A percentile compares a stretch with the other conserved stretches of the same genome.
Evolutionary conservation across 208 protist genomes (phyloP).

Genomic region (Crithidia bombi): DNA sequence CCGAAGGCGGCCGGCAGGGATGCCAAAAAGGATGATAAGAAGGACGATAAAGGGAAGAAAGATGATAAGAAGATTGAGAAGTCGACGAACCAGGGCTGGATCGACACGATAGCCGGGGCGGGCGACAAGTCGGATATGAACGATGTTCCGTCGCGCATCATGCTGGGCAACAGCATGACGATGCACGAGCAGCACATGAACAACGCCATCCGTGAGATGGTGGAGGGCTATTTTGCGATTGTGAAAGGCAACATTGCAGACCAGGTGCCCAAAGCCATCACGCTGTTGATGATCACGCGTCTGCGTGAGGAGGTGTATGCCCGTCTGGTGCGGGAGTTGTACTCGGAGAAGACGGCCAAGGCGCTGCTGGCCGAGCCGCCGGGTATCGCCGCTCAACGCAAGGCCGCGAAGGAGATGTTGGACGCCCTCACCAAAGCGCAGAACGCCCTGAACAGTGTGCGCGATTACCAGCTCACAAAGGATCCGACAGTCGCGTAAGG

Average conservation of each 20-base stretch:
- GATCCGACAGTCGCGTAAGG: neutral
- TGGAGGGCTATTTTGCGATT: conserved; percentile 93
- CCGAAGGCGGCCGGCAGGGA: conserved; percentile 22
- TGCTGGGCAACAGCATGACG: conserved; percentile 79
- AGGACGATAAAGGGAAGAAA: conserved; percentile 23
- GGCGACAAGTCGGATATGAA: conserved; percentile 61
- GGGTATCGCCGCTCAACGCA: conserved; percentile 85
- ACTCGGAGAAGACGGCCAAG: conserved; percentile 92
- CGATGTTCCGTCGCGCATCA: conserved; percentile 78
- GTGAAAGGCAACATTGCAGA: conserved; percentile 94
- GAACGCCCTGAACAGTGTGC: conserved; percentile 82
- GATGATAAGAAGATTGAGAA: conserved; percentile 60
- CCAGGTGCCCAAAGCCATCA: conserved; percentile 98
- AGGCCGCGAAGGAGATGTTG: conserved; percentile 91
- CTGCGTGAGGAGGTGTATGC: conserved; percentile 93
- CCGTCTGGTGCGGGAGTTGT: conserved; percentile 94
- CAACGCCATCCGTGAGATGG: conserved; percentile 87
- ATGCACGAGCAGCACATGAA: conserved; percentile 81
- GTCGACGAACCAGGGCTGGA: conserved; percentile 50
- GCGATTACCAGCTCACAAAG: conserved; percentile 64
- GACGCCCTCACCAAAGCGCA: conserved; percentile 87
- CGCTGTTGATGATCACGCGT: conserved; percentile 97
- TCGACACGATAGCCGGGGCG: conserved; percentile 34
- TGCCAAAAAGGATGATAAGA: conserved; percentile 41
- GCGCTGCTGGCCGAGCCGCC: conserved; percentile 95